Evolutionary conservation across 306 rosid genomes (phyloP), one percentile per base, ranked within the genome.

Genomic region (Cercis canadensis): DNA sequence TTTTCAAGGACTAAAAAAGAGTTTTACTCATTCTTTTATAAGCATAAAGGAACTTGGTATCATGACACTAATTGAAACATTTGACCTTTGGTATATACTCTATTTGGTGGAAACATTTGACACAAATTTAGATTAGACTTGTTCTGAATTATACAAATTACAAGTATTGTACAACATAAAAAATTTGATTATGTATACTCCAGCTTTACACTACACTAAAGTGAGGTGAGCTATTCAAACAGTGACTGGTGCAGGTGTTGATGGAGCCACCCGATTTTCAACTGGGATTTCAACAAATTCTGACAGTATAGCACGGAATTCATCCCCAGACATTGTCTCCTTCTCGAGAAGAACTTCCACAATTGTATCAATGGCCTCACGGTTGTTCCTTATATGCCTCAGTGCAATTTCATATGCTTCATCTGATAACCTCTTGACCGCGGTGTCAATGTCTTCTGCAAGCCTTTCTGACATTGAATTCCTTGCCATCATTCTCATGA

Each of bases 401-500:
- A 94, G 77, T 3, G 99, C 92, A 59, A 94, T 89, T 84, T 86
- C 85, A 49, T 94, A 91, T 8, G 95, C 99, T 70, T 89, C 88
- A 32, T 90, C 97, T 13, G 99, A 89, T 59, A 94, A 3, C 74
- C 80, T 87, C 87, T 94, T 94, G 69, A 91, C 73, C 19, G 99
- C 97, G 15, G 81, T 14, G 45, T 94, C 99, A 5, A 94, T 94
- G 84, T 94, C 99, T 87, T 84, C 92, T 3, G 97, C 98, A 13
- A 94, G 98, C 83, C 70, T 94, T 75, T 94, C 98, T 1, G 97
- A 94, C 98, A 94, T 94, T 8, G 96, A 94, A 78, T 94, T 90
- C 83, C 98, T 89, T 18, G 98, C 98, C 97, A 94, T 94, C 98
- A 90, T 94, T 80, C 98, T 84, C 98, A 94, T 90, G 62, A 94